Conservation (phyloP, 2,329 filamentous ascomycete species). For the Escovopsis weberi region DNA sequence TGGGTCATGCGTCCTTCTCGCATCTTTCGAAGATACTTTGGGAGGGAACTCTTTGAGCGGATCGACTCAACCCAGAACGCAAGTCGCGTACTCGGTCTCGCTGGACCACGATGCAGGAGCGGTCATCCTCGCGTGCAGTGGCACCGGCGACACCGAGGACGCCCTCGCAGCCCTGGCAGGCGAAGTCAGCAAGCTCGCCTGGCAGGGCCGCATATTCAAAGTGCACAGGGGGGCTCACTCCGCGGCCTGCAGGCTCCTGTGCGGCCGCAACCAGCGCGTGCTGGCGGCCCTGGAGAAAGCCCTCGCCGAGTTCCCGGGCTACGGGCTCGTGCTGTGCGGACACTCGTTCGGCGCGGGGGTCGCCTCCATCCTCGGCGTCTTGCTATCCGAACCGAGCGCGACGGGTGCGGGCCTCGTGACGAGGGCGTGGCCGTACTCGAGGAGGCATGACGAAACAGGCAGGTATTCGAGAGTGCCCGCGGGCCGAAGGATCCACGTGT, state of each 20-base stretch:
- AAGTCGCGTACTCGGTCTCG: constrained; percentile 59
- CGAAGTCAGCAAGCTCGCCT: constrained; percentile 51
- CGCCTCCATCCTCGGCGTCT: constrained; percentile 53
- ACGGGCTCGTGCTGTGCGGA: constrained; percentile 54
- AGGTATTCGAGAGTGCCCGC: constrained; percentile 34
- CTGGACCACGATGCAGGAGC: constrained; percentile 58
- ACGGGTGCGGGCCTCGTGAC: constrained; percentile 48
- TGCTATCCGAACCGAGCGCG: constrained; percentile 50
- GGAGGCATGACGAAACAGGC: constrained; percentile 9
- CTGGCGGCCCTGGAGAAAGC: constrained; percentile 51
- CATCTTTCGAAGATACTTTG: constrained; percentile 52
- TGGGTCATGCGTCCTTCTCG: constrained; percentile 36
- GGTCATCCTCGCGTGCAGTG: constrained; percentile 57
- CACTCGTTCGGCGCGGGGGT: constrained; percentile 58
- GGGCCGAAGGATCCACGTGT: constrained; percentile 61
- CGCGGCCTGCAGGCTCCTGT: constrained; percentile 51
- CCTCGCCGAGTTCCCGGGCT: constrained; percentile 50
- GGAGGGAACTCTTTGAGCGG: constrained; percentile 52
- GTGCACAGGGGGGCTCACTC: constrained; percentile 65
- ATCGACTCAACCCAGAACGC: constrained; percentile 50
- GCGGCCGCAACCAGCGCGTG: constrained; percentile 52
- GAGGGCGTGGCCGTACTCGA: constrained; percentile 31
- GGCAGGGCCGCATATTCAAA: constrained; percentile 50
- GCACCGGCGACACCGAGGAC: constrained; percentile 60
- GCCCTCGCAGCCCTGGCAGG: constrained; percentile 61